Base-by-base conservation (phyloP, 257 asterid species). In the Solanum sejunctum region DNA sequence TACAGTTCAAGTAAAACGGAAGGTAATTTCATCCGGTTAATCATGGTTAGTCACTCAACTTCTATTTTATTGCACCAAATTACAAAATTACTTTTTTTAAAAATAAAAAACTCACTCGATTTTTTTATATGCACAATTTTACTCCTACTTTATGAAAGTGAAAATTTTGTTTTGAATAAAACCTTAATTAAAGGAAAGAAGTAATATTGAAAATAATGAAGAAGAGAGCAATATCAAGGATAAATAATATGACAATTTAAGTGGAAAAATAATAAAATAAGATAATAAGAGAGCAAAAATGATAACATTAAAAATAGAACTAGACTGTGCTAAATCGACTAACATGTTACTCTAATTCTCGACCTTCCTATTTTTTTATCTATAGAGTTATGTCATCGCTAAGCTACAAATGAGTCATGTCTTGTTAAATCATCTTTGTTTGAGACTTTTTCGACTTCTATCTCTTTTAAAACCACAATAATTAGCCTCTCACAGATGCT, bases 381-480 rank as follows among this genome's bases (percentile, higher is more conserved):
- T n/a, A 36, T 5, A 60, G 32, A n/a, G 21, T 60, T 60, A 2
- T 1, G 32, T 1, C 5, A n/a, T 60, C 3, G 4, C 0, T 60
- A n/a, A 10, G 16, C 8, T n/a, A 0, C 3, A 0, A 1, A 0
- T 0, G 3, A 60, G 7, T 0, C 3, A n/a, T 60, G 8, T 60
- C 0, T 10, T 60, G 23, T n/a, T 7, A n/a, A 60, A n/a, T 5
- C 16, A n/a, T 3, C 3, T 1, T 5, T 10, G 5, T 12, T 0
- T 10, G 0, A 1, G 7, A 60, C 15, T 60, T 60, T 1, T 60
- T 60, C 3, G 0, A 2, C 67, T 5, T 60, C 16, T 21, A 10
- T 11, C 32, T n/a, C 67, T 4, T 15, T 10, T 60, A 10, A 60
- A 60, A 0, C 8, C 32, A 60, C 8, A n/a, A 21, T 60, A 60